Conservation (phyloP, 164 flowering plant genomes). For the Chloranthus sessilifolius region DNA sequence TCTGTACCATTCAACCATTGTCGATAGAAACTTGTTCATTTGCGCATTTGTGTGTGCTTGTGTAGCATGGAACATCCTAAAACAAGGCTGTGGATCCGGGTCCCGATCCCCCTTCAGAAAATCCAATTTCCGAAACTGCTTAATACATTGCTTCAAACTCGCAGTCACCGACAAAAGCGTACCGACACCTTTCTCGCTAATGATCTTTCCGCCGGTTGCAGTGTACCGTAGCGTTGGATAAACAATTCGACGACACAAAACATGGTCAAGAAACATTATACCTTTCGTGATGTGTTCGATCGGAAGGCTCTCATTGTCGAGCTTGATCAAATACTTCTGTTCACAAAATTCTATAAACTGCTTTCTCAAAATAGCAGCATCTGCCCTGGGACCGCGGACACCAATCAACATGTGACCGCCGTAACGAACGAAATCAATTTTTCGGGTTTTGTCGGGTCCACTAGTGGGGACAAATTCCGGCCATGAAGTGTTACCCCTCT, state of each 20-base stretch:
- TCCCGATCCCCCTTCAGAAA: conserved; percentile 93
- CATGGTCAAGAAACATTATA: conserved; percentile 97
- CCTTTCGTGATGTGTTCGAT: conserved; percentile 97
- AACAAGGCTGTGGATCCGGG: conserved; percentile 98
- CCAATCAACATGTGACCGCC: conserved; percentile 96
- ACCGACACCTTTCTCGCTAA: conserved; percentile 96
- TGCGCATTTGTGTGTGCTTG: conserved; percentile 97
- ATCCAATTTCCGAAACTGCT: conserved; percentile 72
- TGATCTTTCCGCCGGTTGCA: conserved; percentile 96
- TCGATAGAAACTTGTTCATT: conserved; percentile 84
- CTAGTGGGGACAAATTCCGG: conserved; percentile 98
- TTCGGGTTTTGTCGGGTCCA: conserved; percentile 94
- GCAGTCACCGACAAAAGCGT: conserved; percentile 89
- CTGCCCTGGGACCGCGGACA: conserved; percentile 86
- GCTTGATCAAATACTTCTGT: conserved; percentile 77
- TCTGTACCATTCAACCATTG: conserved; percentile 92
- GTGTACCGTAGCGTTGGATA: conserved; percentile 96
- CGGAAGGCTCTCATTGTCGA: conserved; percentile 86
- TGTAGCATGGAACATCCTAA: conserved; percentile 97
- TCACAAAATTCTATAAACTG: conserved; percentile 90
- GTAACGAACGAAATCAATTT: conserved; percentile 82
- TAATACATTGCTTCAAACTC: conserved; percentile 90
- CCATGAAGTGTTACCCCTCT: conserved; percentile 96
- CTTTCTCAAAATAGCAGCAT: conserved; percentile 84
- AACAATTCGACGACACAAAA: conserved; percentile 82